phyloP scores from a whole-genome alignment of 1,139 yeast genomes.

The Lipomyces yarrowii region DNA sequence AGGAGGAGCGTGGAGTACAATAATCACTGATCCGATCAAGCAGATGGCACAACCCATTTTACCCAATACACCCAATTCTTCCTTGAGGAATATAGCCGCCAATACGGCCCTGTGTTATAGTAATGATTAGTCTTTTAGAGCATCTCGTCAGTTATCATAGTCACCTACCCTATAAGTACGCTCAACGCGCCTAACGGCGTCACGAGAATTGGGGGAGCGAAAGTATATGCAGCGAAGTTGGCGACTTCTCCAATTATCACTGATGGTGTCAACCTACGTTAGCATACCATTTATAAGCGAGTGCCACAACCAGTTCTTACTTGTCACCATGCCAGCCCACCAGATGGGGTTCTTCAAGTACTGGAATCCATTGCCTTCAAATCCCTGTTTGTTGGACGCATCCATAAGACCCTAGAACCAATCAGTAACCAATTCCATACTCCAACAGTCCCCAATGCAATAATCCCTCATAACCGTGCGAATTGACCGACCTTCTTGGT shows the following conservation, averaged over 20 bases:
- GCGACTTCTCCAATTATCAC: constrained; percentile 94
- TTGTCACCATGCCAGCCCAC: constrained; percentile 81
- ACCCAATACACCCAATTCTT: constrained; percentile 86
- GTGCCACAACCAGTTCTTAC: constrained; percentile 10
- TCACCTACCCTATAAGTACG: constrained; percentile 68
- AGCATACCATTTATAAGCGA: not conserved
- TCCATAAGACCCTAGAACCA: constrained; percentile 63
- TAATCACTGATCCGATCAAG: constrained; percentile 84
- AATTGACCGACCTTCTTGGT: constrained; percentile 58
- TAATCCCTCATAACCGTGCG: not conserved
- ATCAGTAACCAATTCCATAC: not conserved
- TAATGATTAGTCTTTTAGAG: constrained; percentile 19
- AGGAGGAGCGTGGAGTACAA: constrained; percentile 89
- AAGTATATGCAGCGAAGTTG: constrained; percentile 91
- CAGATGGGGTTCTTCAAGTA: constrained; percentile 84
- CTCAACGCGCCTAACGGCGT: constrained; percentile 91
- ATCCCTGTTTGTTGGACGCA: constrained; percentile 66
- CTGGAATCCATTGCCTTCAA: constrained; percentile 58
- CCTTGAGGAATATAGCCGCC: constrained; percentile 82
- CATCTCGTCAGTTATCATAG: not conserved
- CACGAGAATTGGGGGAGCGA: constrained; percentile 91
- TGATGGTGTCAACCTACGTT: not conserved
- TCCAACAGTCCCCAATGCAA: not conserved
- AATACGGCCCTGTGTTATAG: constrained; percentile 57
- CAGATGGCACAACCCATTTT: constrained; percentile 94